Percentiles rank a stretch among this genome's conserved stretches.
Evolutionary conservation across 371 early-diverging fungal genomes (phyloP).

Genomic region (Neoconidiobolus thromboides): DNA sequence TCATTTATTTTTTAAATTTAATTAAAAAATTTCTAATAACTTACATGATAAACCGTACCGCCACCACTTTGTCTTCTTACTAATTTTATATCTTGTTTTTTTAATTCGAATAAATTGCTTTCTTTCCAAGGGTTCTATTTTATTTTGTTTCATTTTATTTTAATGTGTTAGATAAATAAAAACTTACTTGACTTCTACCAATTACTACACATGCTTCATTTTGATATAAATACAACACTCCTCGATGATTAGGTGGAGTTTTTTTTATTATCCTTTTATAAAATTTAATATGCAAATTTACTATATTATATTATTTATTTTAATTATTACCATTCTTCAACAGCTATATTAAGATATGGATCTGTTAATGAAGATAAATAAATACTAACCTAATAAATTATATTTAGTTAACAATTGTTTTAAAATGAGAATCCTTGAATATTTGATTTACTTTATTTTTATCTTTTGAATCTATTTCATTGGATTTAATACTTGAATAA

Average conservation of each 20-base stretch:
- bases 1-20: conserved; percentile 8
- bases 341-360: neutral
- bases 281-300: neutral
- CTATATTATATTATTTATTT: neutral
- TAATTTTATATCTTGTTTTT: conserved; percentile 43
- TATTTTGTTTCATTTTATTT: neutral
- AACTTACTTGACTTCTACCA: conserved; percentile 76
- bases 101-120: conserved; percentile 54
- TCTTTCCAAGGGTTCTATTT: conserved; percentile 82
- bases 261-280: neutral
- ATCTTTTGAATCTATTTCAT: no score
- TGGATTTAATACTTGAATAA: no score
- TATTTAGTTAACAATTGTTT: neutral
- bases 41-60: conserved; percentile 92
- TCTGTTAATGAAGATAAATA: neutral
- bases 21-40: conserved; percentile 8
- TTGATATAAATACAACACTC: conserved; percentile 65
- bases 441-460: no score
- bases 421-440: no score
- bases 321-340: conserved; percentile 3
- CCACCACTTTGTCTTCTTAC: conserved; percentile 86
- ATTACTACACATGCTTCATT: conserved; percentile 78
- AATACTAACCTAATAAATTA: neutral
- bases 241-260: conserved; percentile 5
- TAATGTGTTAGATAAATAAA: neutral